A percentile compares a stretch with the other conserved stretches of the same genome.
phyloP scores from a whole-genome alignment of 2,329 filamentous ascomycete genomes.

The Trichoderma sp. region DNA sequence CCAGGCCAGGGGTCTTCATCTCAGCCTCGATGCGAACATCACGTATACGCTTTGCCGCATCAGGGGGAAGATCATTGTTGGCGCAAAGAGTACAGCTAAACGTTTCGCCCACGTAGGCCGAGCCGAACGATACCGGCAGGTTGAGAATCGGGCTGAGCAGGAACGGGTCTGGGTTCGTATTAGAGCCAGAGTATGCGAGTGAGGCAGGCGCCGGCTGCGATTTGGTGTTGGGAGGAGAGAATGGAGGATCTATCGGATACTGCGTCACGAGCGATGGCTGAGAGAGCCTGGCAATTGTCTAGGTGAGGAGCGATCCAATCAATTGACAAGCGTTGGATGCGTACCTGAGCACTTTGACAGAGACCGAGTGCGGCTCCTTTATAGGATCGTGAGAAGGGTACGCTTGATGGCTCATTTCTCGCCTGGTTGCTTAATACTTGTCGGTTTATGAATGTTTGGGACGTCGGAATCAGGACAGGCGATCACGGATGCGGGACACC shows the following conservation, averaged over 20 bases:
- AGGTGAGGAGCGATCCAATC: not conserved
- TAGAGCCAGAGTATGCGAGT: conserved; percentile 59
- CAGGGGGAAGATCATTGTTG: conserved; percentile 68
- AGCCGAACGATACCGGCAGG: conserved; percentile 86
- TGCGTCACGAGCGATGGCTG: conserved; percentile 74
- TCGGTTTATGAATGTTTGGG: not conserved
- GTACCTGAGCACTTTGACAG: conserved; percentile 71
- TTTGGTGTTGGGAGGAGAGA: conserved; percentile 39
- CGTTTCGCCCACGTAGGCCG: conserved; percentile 90
- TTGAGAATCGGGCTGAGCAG: conserved; percentile 67
- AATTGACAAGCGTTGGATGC: conserved; percentile 16
- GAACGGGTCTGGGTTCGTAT: conserved; percentile 53
- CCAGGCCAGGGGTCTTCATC: conserved; percentile 80
- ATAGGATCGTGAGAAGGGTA: conserved; percentile 55
- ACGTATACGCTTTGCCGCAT: conserved; percentile 54
- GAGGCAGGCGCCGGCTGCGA: conserved; percentile 59
- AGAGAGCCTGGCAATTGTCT: conserved; percentile 60
- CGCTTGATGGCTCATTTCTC: conserved; percentile 55
- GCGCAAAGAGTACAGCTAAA: conserved; percentile 93
- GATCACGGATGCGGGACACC: not conserved
- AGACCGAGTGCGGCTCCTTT: conserved; percentile 77
- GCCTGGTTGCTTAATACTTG: not conserved
- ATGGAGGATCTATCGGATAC: conserved; percentile 55
- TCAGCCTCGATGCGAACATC: conserved; percentile 83
- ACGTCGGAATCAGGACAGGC: not conserved